Conservation (phyloP, 331 rosid genomes). For the Rosa hybrid region DNA sequence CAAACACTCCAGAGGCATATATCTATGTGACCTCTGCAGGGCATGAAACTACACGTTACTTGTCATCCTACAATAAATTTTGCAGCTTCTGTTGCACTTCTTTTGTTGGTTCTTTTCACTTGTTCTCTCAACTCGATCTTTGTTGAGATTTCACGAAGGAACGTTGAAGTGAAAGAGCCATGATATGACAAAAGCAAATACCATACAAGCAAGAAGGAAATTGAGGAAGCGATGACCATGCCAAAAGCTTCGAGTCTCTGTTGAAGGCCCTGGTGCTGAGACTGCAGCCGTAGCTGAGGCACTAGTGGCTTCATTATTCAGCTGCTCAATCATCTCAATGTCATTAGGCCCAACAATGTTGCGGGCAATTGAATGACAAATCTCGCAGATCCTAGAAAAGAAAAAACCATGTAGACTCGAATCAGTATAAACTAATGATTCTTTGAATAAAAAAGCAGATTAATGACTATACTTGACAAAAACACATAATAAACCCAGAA, state of each 20-base stretch:
- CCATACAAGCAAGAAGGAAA: conserved; percentile 90
- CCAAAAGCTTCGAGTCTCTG: conserved; percentile 80
- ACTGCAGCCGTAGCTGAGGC: conserved; percentile 42
- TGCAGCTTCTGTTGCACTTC: conserved; percentile 1
- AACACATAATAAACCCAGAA: neutral
- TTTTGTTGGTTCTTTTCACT: conserved; percentile 14
- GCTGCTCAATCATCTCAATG: conserved; percentile 54
- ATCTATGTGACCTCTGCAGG: conserved; percentile 14
- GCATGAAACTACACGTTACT: conserved; percentile 24
- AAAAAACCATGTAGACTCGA: conserved; percentile 19
- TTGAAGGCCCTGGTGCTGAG: conserved; percentile 37
- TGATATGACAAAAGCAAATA: conserved; percentile 83
- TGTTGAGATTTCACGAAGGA: conserved; percentile 38
- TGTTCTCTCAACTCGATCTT: conserved; percentile 6
- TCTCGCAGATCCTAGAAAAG: conserved; percentile 78
- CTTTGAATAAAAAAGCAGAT: neutral
- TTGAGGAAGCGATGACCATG: conserved; percentile 85
- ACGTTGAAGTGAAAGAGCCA: conserved; percentile 92
- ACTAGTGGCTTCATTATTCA: conserved; percentile 38
- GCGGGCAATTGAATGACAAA: conserved; percentile 76
- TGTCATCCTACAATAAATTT: neutral
- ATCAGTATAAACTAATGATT: neutral
- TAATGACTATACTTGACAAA: neutral
- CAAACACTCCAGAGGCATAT: conserved; percentile 20
- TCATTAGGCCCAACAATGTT: conserved; percentile 64